A percentile compares a stretch with the other conserved stretches of the same genome.
Conservation (phyloP, 225 moss, liverwort and hornwort genomes). For the Ulota crispa region DNA sequence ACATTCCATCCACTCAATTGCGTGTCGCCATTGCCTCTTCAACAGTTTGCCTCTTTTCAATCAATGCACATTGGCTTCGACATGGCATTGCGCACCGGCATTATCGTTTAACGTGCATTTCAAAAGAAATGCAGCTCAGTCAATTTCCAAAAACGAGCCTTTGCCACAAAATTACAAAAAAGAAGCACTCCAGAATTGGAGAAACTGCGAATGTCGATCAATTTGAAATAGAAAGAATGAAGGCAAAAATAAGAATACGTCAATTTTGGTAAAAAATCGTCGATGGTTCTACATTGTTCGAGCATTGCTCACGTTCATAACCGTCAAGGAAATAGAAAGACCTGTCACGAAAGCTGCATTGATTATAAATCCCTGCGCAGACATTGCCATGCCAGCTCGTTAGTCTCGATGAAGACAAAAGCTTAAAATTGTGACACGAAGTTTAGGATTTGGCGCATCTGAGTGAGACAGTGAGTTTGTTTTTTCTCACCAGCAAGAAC, state of each 20-base stretch:
- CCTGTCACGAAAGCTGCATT: background rate
- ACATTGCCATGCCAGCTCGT: constrained; percentile 15
- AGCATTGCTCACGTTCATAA: background rate
- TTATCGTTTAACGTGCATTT: background rate
- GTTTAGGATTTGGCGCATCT: background rate
- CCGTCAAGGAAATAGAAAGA: background rate
- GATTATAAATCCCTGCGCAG: background rate
- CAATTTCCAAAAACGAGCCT: background rate
- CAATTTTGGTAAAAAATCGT: background rate
- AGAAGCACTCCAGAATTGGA: background rate
- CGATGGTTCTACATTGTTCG: background rate
- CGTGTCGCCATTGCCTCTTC: background rate
- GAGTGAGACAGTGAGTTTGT: background rate
- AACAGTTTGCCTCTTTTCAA: background rate
- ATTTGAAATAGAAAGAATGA: background rate
- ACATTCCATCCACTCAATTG: background rate
- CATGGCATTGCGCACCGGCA: background rate
- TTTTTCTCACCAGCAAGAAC: constrained; percentile 4
- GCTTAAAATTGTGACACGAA: background rate
- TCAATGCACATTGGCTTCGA: background rate
- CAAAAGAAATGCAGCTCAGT: background rate
- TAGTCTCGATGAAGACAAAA: background rate
- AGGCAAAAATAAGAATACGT: background rate
- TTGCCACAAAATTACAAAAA: background rate
- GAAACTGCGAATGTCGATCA: background rate